Conservation (phyloP, 2,329 filamentous ascomycete genomes). For the Achaetomium macrosporum region DNA sequence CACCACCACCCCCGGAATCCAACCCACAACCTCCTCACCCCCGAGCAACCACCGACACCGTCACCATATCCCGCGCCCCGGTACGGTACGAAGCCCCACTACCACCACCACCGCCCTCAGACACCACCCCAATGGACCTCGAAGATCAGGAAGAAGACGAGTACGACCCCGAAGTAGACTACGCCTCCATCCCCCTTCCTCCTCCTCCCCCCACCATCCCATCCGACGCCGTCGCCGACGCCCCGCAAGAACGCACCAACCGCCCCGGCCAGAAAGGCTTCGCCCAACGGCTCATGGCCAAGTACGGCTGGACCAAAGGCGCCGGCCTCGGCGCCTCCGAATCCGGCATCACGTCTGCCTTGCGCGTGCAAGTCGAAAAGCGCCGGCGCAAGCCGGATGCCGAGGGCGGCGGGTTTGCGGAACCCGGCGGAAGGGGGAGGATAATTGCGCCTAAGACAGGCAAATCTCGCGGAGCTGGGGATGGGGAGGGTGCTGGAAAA, state of each 20-base stretch:
- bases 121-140: slow-evolving; percentile 34
- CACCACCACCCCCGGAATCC: slow-evolving; percentile 18
- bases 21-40: slow-evolving; percentile 30
- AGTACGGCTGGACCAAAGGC: slow-evolving; percentile 90
- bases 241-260: slow-evolving; percentile 43
- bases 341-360: slow-evolving; percentile 76
- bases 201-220: slow-evolving; percentile 31
- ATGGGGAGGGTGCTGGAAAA: slow-evolving; percentile 5
- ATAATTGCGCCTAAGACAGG: slow-evolving; percentile 69
- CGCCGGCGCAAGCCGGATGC: slow-evolving; percentile 71
- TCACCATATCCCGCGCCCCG: slow-evolving; percentile 29
- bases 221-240: slow-evolving; percentile 14
- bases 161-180: slow-evolving; percentile 25
- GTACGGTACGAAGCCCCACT: slow-evolving; percentile 21
- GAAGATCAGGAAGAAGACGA: slow-evolving; percentile 36
- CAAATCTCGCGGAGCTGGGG: slow-evolving; percentile 19
- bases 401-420: slow-evolving; percentile 71
- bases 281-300: slow-evolving; percentile 81
- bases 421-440: slow-evolving; percentile 63
- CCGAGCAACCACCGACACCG: slow-evolving; percentile 23
- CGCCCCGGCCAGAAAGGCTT: slow-evolving; percentile 79
- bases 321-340: slow-evolving; percentile 77
- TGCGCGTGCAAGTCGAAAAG: slow-evolving; percentile 81
- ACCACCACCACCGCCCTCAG: slow-evolving; percentile 33
- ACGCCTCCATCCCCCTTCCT: slow-evolving; percentile 37